Base-by-base conservation (phyloP, 2,329 filamentous ascomycete species). In the Arachnopeziza araneosa region DNA sequence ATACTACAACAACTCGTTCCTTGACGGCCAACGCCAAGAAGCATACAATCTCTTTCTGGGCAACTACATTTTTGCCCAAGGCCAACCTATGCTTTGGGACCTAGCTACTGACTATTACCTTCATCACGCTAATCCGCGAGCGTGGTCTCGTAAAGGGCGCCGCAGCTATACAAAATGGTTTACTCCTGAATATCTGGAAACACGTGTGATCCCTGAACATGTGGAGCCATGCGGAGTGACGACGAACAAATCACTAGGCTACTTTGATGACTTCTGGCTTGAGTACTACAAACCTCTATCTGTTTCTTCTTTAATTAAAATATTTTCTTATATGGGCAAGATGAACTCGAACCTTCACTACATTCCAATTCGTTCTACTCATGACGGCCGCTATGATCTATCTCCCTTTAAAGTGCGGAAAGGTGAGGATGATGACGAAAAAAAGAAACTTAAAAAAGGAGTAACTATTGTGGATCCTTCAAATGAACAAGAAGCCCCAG, bases 1-100 rank as follows among this genome's bases (percentile, higher is more conserved):
- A 26, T 99, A 98, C 74, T 99, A 99, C 75, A 96, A 98, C 76
- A 99, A 99, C 71, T 96, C 93, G 0, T 99, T 99, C 73, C 83
- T 99, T 9, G 95, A 99, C 73, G 93, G 89, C n/a, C 95, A 99
- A 72, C 86, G 95, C 32, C 95, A 99, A 75, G 95, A 99, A 75
- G 95, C 95, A 0, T 98, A 98, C 75, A 99, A 99, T 67, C 79
- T 99, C 10, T 99, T 99, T 71, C 82, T 99, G 1, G 95, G 95
- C 7, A 97, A 98, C 71, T 99, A 99, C 73, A 90, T 93, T 55
- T 98, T 92, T 71, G 77, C 83, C 0, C 86, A 91, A 64, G 92
- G 90, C 0, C 88, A 96, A 71, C 95, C 95, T 0, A 93, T 98
- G 91, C 81, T 99, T 1, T 99, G 95, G 95, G 95, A 99, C 71